Evolutionary conservation across 306 rosid species (phyloP), one percentile per base, ranked within the genome.

Genomic region (Quercus wislizeni): DNA sequence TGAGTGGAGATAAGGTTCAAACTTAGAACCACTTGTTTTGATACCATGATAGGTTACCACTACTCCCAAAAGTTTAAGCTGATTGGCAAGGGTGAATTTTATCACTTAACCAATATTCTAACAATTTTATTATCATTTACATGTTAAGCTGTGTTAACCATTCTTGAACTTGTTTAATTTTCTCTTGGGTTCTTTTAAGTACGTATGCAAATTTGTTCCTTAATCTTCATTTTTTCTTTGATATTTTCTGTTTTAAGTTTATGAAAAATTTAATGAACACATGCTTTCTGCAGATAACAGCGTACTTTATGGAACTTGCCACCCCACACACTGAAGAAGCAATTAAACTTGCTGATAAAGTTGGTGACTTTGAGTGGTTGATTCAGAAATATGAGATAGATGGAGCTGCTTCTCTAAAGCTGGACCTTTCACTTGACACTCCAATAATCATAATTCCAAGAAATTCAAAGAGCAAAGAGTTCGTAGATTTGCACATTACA

Each of bases 311-410:
- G 99, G 98, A 89, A 79, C 94, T 95, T 80, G 97, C 99, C 27
- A 84, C 98, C 78, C 98, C 98, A 21, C 87, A 74, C 82, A 74
- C 94, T 41, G 99, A 93, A 72, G 98, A 95, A 87, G 99, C 97
- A 71, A 88, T 91, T 74, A 85, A 93, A 84, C 98, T 95, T 80
- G 99, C 91, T 79, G 99, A 95, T 83, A 95, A 91, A 86, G 99
- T 95, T 78, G 99, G 99, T 69, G 99, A 91, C 71, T 93, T 95
- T 82, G 99, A 95, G 83, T 89, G 99, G 99, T 80, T 95, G 77
- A 92, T 95, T 85, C 92, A 93, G 89, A 95, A 95, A 84, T 89
- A 87, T 78, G 99, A 95, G 86, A 93, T 95, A 67, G 99, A 95
- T 76, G 99, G 99, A 77, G 97, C 99, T 80, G 55, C 92, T 19